Conservation (phyloP, 306 rosid genomes). For the Pachyrhizus erosus region DNA sequence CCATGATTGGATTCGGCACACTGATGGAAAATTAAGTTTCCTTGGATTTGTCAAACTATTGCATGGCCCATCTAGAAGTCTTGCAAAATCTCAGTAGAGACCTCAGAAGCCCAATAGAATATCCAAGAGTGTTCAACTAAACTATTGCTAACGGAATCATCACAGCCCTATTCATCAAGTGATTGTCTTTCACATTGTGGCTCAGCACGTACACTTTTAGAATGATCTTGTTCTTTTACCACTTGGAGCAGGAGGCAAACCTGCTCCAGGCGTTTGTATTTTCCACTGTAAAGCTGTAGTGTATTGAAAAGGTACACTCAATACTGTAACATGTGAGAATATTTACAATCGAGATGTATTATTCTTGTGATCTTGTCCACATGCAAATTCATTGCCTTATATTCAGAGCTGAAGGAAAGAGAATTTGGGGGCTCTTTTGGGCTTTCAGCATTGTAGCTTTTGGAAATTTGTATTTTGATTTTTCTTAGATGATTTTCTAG, state of each 20-base stretch:
- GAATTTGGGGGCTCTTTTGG: not conserved
- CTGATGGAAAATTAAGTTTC: slow-evolving; percentile 79
- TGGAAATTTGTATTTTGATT: slow-evolving; percentile 31
- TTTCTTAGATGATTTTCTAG: not conserved
- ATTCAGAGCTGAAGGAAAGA: not conserved
- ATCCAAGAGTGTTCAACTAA: slow-evolving; percentile 26
- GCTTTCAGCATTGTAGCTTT: not conserved
- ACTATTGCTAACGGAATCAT: slow-evolving; percentile 18
- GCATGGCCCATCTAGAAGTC: slow-evolving; percentile 73
- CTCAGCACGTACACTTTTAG: slow-evolving; percentile 4
- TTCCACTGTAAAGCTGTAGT: slow-evolving; percentile 59
- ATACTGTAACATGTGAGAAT: slow-evolving; percentile 45
- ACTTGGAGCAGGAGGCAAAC: slow-evolving; percentile 32
- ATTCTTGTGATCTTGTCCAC: slow-evolving; percentile 25
- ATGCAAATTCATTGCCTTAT: not conserved
- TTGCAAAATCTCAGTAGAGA: slow-evolving; percentile 59
- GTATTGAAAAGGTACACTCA: slow-evolving; percentile 30
- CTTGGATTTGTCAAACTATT: slow-evolving; percentile 78
- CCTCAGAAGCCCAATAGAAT: slow-evolving; percentile 16
- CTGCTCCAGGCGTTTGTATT: slow-evolving; percentile 34
- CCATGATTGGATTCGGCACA: slow-evolving; percentile 83
- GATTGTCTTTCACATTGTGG: slow-evolving; percentile 28
- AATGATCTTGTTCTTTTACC: slow-evolving; percentile 30
- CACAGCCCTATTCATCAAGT: not conserved
- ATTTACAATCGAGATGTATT: slow-evolving; percentile 23